Evolutionary conservation across 345 rosid genomes (phyloP).

Genomic region (Garcia nutans): DNA sequence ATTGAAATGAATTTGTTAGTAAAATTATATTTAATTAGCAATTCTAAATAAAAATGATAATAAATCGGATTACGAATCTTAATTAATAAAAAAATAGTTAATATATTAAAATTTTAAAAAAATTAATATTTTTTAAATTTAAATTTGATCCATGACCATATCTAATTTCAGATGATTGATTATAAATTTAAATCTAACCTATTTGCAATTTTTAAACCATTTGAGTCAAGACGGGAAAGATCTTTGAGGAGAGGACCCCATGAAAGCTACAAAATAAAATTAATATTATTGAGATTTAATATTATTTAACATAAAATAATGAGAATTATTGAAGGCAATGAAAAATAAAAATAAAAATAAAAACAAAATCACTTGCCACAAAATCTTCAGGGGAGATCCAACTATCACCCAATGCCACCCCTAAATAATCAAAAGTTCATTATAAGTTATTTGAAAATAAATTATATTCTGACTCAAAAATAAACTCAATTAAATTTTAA

Average conservation of each 20-base stretch:
- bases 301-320: not conserved
- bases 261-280: constrained; percentile 47
- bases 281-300: not conserved
- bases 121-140: no score
- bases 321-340: no score
- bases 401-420: constrained; percentile 79
- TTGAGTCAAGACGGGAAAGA: constrained; percentile 64
- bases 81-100: no score
- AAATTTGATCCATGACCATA: no score
- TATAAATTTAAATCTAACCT: constrained; percentile 32
- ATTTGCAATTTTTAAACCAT: constrained; percentile 45
- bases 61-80: no score
- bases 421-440: constrained; percentile 27
- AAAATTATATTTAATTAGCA: no score
- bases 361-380: constrained; percentile 44
- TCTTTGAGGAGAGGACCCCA: constrained; percentile 88
- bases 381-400: constrained; percentile 97
- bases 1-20: not conserved
- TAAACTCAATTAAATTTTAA: no score
- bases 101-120: no score
- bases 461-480: no score
- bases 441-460: not conserved
- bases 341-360: not conserved
- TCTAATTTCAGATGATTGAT: no score
- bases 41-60: no score